phyloP scores from a whole-genome alignment of 331 rosid genomes.

The Arachis monticola region DNA sequence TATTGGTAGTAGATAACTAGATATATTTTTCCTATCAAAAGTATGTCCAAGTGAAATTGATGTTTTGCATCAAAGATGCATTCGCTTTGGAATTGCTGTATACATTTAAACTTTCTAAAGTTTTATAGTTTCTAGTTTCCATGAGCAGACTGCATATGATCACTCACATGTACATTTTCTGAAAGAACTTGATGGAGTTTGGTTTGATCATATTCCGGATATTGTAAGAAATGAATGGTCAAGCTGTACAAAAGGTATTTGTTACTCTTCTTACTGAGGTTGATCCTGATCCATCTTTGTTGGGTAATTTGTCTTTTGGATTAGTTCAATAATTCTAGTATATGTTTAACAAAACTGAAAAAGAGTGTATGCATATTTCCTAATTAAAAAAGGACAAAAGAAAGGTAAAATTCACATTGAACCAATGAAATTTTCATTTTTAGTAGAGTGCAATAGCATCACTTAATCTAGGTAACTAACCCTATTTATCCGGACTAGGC shows the following conservation, averaged over 20 bases:
- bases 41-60: not conserved
- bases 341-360: constrained; percentile 21
- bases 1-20: not conserved
- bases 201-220: constrained; percentile 82
- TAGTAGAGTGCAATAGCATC: not conserved
- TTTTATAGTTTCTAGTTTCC: constrained; percentile 75
- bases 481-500: constrained; percentile 22
- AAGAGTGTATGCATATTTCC: not conserved
- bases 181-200: constrained; percentile 77
- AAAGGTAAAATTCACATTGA: constrained; percentile 17
- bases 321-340: constrained; percentile 20
- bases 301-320: constrained; percentile 23
- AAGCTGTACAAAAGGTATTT: constrained; percentile 66
- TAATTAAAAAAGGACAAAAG: not conserved
- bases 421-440: constrained; percentile 29
- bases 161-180: constrained; percentile 53
- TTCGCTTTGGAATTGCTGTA: constrained; percentile 24
- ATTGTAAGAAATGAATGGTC: constrained; percentile 70
- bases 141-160: constrained; percentile 73
- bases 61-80: constrained; percentile 5
- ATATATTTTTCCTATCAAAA: not conserved
- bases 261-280: constrained; percentile 31
- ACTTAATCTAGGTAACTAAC: constrained; percentile 25
- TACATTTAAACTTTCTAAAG: constrained; percentile 59
- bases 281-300: constrained; percentile 28